Percentiles rank a stretch among this genome's conserved stretches.
These are phyloP conservation scores for Mucuna pruriens DNA, from an alignment of 306 rosid species.

Conservation along the genomic window DNA sequence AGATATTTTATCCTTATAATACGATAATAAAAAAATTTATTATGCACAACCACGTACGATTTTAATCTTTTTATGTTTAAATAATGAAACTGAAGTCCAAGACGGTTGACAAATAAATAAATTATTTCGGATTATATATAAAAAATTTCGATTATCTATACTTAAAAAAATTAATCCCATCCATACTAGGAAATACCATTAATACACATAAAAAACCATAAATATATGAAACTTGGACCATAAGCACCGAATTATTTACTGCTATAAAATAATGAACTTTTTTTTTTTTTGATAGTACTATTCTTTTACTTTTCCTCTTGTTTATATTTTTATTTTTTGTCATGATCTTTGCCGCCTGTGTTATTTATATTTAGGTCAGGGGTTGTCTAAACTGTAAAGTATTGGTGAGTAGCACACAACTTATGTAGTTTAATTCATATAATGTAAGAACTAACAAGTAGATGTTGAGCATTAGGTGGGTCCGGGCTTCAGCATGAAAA, in stretches of 20 bases:
- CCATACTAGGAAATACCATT: neutral
- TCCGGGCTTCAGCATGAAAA: constrained; percentile 48
- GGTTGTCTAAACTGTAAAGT: constrained; percentile 26
- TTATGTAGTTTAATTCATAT: constrained; percentile 23
- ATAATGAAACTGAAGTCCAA: neutral
- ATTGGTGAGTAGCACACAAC: constrained; percentile 1
- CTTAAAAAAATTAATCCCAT: neutral
- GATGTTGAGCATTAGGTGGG: constrained; percentile 43
- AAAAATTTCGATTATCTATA: neutral
- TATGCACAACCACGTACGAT: too few relatives aligned
- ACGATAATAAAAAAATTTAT: too few relatives aligned
- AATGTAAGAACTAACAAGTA: neutral
- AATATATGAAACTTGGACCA: constrained; percentile 42
- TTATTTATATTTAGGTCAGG: constrained; percentile 44
- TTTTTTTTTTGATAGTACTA: neutral
- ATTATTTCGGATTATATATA: too few relatives aligned
- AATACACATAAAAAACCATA: neutral
- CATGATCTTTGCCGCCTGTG: constrained; percentile 22
- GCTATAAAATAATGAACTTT: neutral
- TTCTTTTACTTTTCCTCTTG: neutral
- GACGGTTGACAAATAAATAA: too few relatives aligned
- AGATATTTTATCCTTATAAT: too few relatives aligned
- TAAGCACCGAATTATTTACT: constrained; percentile 41
- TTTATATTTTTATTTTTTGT: neutral
- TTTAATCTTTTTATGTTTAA: neutral